Evolutionary conservation across 2,329 filamentous ascomycete genomes (phyloP).

Genomic region (Aspergillus hiratsukae): DNA sequence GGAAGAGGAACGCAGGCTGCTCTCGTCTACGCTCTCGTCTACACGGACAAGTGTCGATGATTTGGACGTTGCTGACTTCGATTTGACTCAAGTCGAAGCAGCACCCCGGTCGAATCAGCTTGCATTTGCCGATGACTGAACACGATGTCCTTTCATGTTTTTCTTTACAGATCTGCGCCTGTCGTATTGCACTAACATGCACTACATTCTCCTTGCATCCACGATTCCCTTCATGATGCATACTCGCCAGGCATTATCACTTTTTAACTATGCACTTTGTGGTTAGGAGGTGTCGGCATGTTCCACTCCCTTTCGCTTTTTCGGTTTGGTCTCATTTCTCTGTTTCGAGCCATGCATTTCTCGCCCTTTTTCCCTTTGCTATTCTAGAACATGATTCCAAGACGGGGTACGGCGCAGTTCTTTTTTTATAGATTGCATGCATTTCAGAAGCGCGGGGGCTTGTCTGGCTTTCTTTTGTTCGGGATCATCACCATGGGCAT

Average conservation of each 20-base stretch:
- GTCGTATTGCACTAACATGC: neutral
- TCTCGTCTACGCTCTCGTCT: slow-evolving; percentile 32
- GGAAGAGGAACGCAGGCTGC: slow-evolving; percentile 33
- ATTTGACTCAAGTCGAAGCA: slow-evolving; percentile 15
- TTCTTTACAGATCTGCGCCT: neutral
- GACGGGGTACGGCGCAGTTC: slow-evolving; percentile 27
- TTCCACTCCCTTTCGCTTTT: neutral
- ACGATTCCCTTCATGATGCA: neutral
- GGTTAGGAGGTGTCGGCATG: neutral
- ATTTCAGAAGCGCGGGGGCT: slow-evolving; percentile 28
- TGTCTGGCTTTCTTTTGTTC: slow-evolving; percentile 15
- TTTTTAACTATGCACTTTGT: slow-evolving; percentile 1
- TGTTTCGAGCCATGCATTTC: slow-evolving; percentile 7
- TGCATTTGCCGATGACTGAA: slow-evolving; percentile 5
- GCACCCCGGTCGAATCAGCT: slow-evolving; percentile 7
- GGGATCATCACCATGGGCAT: slow-evolving; percentile 23
- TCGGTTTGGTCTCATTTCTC: neutral
- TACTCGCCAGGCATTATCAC: neutral
- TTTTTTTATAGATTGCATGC: slow-evolving; percentile 31
- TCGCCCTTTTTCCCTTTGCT: slow-evolving; percentile 8
- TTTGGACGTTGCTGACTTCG: slow-evolving; percentile 24
- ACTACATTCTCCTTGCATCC: neutral
- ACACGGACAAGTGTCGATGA: slow-evolving; percentile 34
- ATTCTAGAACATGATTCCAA: slow-evolving; percentile 23
- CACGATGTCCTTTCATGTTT: neutral